A percentile compares a stretch with the other conserved stretches of the same genome.
phyloP scores from a whole-genome alignment of 148 eudicot genomes.

The Arctostaphylos glauca region DNA sequence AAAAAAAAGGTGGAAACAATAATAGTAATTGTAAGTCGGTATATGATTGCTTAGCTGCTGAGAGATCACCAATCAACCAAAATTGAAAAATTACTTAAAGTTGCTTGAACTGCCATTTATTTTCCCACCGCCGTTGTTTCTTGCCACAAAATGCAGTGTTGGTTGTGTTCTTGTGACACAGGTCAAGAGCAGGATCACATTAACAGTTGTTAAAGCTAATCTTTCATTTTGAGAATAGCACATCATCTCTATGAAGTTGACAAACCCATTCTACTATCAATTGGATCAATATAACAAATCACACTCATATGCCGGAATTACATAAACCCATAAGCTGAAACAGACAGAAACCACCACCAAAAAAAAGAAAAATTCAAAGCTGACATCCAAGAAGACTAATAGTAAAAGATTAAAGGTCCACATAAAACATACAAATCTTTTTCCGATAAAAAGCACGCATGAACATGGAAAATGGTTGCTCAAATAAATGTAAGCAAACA shows the following conservation, averaged over 20 bases:
- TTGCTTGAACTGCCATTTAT: background rate
- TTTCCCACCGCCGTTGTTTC: background rate
- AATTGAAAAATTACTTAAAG: background rate
- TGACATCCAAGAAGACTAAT: background rate
- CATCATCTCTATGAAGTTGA: background rate
- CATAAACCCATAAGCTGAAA: background rate
- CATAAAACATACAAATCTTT: constrained; percentile 2
- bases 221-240: background rate
- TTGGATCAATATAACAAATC: too few relatives aligned
- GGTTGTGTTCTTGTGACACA: background rate
- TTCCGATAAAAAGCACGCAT: background rate
- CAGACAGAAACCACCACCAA: background rate
- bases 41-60: constrained; percentile 3
- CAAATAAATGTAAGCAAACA: background rate
- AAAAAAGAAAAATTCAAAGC: background rate
- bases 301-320: too few relatives aligned
- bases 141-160: constrained; percentile 1
- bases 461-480: background rate
- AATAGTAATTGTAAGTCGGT: background rate
- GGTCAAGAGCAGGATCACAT: background rate
- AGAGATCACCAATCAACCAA: constrained; percentile 4
- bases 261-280: too few relatives aligned
- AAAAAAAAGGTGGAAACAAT: background rate
- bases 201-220: background rate
- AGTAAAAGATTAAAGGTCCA: background rate